These are phyloP conservation scores for Cinnamomum chago DNA, from an alignment of 164 flowering plant species.

Conservation along the genomic window DNA sequence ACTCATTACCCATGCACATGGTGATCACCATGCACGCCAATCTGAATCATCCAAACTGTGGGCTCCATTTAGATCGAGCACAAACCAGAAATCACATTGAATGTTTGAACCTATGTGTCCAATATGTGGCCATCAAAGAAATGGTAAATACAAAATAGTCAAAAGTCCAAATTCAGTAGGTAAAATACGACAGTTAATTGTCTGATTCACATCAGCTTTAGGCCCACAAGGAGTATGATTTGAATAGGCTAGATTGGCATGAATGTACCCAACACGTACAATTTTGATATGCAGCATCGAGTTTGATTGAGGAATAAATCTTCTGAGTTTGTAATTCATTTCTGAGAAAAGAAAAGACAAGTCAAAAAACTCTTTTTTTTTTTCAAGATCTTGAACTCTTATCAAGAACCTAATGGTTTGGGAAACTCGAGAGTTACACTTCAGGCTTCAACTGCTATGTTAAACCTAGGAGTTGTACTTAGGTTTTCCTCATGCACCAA, in stretches of 20 bases:
- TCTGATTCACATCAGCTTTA: neutral
- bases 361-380: too few species aligned
- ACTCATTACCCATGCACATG: neutral
- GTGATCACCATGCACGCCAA: too few species aligned
- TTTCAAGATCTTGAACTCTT: too few species aligned
- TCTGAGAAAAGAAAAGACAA: too few species aligned
- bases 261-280: neutral
- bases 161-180: neutral
- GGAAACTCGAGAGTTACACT: too few species aligned
- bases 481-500: too few species aligned
- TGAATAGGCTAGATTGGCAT: neutral
- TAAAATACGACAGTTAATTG: neutral
- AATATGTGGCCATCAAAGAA: neutral
- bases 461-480: too few species aligned
- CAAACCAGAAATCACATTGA: neutral
- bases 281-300: neutral
- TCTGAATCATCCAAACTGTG: too few species aligned
- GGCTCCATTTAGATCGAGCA: neutral
- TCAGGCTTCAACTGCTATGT: too few species aligned
- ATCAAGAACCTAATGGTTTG: too few species aligned
- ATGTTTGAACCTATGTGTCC: neutral
- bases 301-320: too few species aligned
- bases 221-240: neutral
- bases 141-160: neutral
- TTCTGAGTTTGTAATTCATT: too few species aligned